A percentile compares a stretch with the other conserved stretches of the same genome.
phyloP scores from a whole-genome alignment of 1,284 basidiomycete species.

The Apiotrichum veenhuisii region DNA sequence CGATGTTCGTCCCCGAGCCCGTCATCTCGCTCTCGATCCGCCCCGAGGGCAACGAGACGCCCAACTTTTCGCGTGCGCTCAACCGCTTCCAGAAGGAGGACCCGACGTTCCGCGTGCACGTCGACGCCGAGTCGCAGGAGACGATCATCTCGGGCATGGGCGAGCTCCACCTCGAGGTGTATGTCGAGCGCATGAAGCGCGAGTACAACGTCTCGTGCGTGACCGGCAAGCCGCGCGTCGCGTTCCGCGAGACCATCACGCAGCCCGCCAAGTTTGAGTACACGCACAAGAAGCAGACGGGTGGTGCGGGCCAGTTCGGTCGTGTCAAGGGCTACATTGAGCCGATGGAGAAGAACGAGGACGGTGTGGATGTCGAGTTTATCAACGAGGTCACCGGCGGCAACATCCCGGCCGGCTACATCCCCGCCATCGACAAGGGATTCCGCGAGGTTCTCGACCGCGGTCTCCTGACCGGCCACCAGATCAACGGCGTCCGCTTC shows the following conservation, averaged over 20 bases:
- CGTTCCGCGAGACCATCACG: conserved; percentile 93
- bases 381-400: conserved; percentile 88
- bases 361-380: conserved; percentile 83
- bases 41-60: conserved; percentile 85
- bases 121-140: conserved; percentile 93
- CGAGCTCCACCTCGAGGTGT: conserved; percentile 97
- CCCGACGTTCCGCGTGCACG: conserved; percentile 96
- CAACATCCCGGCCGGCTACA: conserved; percentile 84
- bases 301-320: conserved; percentile 95
- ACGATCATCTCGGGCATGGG: conserved; percentile 99
- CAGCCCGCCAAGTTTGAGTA: conserved; percentile 78
- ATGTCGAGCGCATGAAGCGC: conserved; percentile 97
- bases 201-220: conserved; percentile 94
- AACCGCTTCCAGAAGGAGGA: conserved; percentile 99
- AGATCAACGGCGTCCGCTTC: conserved; percentile 79
- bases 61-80: conserved; percentile 93
- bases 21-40: conserved; percentile 95
- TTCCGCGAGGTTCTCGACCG: conserved; percentile 94
- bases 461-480: conserved; percentile 84
- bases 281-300: conserved; percentile 98
- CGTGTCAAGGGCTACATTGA: conserved; percentile 89
- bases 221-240: conserved; percentile 94
- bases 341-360: conserved; percentile 75
- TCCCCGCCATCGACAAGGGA: conserved; percentile 96
- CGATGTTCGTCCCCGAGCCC: conserved; percentile 98